Percentiles rank a stretch among this genome's conserved stretches.
phyloP scores from a whole-genome alignment of 345 rosid species.

The Litchi chinensis region DNA sequence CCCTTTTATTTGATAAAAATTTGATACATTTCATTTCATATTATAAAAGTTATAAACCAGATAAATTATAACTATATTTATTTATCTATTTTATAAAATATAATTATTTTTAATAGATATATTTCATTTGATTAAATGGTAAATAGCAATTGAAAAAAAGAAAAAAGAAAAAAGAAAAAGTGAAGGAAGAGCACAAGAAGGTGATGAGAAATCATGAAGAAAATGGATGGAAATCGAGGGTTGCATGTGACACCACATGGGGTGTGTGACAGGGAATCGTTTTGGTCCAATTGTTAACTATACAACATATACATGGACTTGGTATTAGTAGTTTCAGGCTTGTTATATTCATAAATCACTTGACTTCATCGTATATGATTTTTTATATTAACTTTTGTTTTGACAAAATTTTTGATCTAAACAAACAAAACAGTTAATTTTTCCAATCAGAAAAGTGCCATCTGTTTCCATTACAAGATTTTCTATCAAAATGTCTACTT shows the following conservation, averaged over 20 bases:
- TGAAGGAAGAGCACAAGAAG: neutral
- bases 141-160: no score
- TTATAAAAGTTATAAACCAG: no score
- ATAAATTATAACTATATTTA: no score
- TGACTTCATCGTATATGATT: neutral
- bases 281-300: no score
- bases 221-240: neutral
- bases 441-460: neutral
- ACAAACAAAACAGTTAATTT: neutral
- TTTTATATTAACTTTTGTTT: no score
- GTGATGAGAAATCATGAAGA: neutral
- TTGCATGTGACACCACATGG: slow-evolving; percentile 12
- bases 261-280: neutral
- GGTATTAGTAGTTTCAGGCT: neutral
- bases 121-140: no score
- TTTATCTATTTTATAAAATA: no score
- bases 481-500: neutral
- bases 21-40: no score
- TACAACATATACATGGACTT: neutral
- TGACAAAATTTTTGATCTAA: neutral
- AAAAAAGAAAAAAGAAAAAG: no score
- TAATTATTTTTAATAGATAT: no score
- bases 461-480: neutral
- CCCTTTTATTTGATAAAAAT: no score
- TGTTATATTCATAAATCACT: neutral